phyloP scores from a whole-genome alignment of 805 yeast genomes.

The Myxozyma kluyveri region DNA sequence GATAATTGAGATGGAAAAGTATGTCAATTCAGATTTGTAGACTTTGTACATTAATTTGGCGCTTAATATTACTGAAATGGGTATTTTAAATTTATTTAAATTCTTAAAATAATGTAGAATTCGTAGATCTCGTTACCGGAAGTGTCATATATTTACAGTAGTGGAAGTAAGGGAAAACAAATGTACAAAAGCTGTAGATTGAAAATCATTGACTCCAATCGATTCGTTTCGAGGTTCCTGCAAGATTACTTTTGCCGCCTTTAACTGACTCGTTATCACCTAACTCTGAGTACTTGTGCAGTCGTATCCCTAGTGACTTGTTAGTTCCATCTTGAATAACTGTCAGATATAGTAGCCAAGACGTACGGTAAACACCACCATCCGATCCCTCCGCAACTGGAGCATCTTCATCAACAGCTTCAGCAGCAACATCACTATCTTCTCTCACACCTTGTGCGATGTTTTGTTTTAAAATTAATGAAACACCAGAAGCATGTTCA shows the following conservation, averaged over 20 bases:
- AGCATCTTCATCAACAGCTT: not conserved
- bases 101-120: too few relatives aligned
- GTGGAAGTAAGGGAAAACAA: too few relatives aligned
- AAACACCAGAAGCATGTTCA: conserved; percentile 64
- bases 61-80: too few relatives aligned
- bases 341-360: not conserved
- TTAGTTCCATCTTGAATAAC: not conserved
- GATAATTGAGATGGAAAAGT: not conserved
- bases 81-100: too few relatives aligned
- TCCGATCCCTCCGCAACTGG: conserved; percentile 65
- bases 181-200: too few relatives aligned
- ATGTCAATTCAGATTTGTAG: not conserved
- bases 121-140: too few relatives aligned
- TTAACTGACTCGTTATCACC: conserved; percentile 86
- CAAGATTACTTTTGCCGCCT: conserved; percentile 26
- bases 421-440: conserved; percentile 36
- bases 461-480: conserved; percentile 63
- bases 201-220: conserved; percentile 9
- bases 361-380: conserved; percentile 2
- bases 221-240: conserved; percentile 19
- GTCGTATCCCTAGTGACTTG: conserved; percentile 48
- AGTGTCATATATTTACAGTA: too few relatives aligned
- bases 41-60: not conserved
- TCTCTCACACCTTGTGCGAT: conserved; percentile 76
- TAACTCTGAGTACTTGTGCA: conserved; percentile 78